Evolutionary conservation across 2,329 filamentous ascomycete genomes (phyloP).

Genomic region (Colletotrichum sp.): DNA sequence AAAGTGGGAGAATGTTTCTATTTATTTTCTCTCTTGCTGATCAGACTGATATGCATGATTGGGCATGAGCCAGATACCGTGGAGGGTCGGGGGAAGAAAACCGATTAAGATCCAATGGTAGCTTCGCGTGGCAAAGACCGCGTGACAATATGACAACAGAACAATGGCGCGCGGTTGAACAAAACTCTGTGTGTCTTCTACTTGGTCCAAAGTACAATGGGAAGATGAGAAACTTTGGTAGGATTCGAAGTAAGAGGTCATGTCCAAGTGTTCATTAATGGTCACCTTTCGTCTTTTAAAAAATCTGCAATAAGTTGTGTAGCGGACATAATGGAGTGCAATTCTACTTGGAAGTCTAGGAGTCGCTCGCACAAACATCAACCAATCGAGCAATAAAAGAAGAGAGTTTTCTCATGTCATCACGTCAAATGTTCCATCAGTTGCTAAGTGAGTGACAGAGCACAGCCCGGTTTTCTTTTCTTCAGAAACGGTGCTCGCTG

Average conservation of each 20-base stretch:
- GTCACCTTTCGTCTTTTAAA: no score
- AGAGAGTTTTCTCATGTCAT: neutral
- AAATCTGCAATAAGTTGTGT: neutral
- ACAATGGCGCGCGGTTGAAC: neutral
- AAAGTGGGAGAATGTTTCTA: neutral
- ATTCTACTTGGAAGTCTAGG: neutral
- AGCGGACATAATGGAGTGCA: neutral
- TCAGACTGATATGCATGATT: neutral
- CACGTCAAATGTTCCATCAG: neutral
- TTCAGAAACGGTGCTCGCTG: no score
- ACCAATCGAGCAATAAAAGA: neutral
- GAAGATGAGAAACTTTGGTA: no score
- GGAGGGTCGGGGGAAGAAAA: neutral
- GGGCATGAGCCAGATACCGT: neutral
- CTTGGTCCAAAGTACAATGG: neutral
- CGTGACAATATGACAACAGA: neutral
- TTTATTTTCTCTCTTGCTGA: neutral
- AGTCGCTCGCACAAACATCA: neutral
- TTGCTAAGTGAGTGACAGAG: accelerated
- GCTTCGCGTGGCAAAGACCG: neutral
- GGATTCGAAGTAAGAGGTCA: no score
- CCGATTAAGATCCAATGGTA: no score
- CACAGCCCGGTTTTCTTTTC: neutral
- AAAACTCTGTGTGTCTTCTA: neutral
- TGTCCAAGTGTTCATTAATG: no score